Base-by-base conservation (phyloP, 768 basidiomycete species). In the Psilocybe azurescens region DNA sequence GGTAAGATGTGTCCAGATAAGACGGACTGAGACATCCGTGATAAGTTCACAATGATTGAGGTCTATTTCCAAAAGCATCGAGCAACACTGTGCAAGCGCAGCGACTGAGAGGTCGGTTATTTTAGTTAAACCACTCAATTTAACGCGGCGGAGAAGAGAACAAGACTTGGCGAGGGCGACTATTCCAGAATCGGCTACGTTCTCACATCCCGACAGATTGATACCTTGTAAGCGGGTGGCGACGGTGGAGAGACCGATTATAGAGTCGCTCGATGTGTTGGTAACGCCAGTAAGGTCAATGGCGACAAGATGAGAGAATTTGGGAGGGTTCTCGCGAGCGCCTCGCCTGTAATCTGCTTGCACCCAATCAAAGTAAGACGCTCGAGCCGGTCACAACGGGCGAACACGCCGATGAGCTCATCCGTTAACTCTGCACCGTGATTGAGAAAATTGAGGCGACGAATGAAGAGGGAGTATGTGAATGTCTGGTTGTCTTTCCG, bases 51-150 rank as follows among this genome's bases (percentile, higher is more conserved):
- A 95, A 64, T 88, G 83, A 70, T 93, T 90, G 69, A 99, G 88
- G 76, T 99, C 97, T 67, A 99, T 88, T 75, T 99, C 97, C 59
- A 99, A 85, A 28, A 99, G 85, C 54, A 95, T 82, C 1, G 93
- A 91, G 71, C 95, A 97, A 4, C 82, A 83, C 63, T 83, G 84
- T 36, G 91, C 91, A 54, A 99, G 82, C 33, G 88, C 83, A 36
- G 89, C 85, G 67, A 99, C 81, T 29, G 95, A 82, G 28, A 74
- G 74, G 69, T 97, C 93, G 0, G 95, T 95, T 61, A 98, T 76
- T 28, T 80, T 78, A 59, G 86, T 86, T 47, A 96, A 83, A 55
- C 88, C 88, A 67, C 88, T 90, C 58, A 99, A 82, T 76, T 99
- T 98, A 74, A 98, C 91, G 63, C 97, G 85, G 56, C 95, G 88